phyloP scores from a whole-genome alignment of 2,329 filamentous ascomycete species.

The Exophiala aquamarina region DNA sequence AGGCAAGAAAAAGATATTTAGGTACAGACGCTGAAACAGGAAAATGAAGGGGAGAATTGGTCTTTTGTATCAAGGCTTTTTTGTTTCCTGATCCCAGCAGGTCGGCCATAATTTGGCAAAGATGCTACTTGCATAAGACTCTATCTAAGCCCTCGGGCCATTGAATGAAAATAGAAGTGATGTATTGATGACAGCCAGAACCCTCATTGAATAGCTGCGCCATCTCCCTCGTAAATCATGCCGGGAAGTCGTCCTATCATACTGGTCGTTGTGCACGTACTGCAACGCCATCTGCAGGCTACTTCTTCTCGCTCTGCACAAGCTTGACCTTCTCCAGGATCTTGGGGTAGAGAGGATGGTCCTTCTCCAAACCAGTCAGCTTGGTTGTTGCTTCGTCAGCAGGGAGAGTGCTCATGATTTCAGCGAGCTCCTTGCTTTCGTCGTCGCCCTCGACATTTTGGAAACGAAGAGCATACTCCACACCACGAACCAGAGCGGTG shows the following conservation, averaged over 20 bases:
- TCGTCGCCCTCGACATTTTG: constrained; percentile 91
- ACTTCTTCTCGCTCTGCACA: constrained; percentile 63
- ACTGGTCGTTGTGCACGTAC: background rate
- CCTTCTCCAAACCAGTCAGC: constrained; percentile 76
- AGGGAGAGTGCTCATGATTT: constrained; percentile 74
- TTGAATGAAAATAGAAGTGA: too few species aligned
- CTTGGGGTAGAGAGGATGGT: constrained; percentile 74
- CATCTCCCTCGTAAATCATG: background rate
- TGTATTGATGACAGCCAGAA: too few species aligned
- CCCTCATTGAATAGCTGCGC: too few species aligned
- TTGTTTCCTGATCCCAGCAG: too few species aligned
- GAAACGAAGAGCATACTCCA: constrained; percentile 93
- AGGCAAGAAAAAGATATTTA: too few species aligned
- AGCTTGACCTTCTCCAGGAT: constrained; percentile 77
- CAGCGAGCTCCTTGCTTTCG: constrained; percentile 80
- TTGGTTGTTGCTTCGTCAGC: constrained; percentile 75
- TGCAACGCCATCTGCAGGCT: background rate
- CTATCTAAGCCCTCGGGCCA: too few species aligned
- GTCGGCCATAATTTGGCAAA: too few species aligned
- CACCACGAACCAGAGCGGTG: constrained; percentile 72
- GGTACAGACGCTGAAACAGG: too few species aligned
- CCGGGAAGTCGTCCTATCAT: background rate
- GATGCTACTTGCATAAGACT: too few species aligned
- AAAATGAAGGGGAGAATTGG: too few species aligned
- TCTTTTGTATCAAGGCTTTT: too few species aligned